These are phyloP conservation scores for Pichia californica DNA, from an alignment of 805 yeast genomes.

Conservation along the genomic window DNA sequence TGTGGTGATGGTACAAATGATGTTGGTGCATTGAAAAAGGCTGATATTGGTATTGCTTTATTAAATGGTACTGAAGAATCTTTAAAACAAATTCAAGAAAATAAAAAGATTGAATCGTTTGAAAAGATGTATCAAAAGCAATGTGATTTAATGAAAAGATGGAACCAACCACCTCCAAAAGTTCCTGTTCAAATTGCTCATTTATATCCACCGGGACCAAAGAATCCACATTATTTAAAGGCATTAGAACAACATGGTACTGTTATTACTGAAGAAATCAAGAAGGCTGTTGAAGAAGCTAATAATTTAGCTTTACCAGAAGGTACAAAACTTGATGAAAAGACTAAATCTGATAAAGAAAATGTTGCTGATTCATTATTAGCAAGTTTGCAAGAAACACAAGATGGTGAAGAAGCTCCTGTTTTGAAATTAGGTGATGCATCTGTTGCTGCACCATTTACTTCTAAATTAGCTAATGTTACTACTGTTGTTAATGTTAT, in stretches of 20 bases:
- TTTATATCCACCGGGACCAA: conserved; percentile 91
- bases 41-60: conserved; percentile 96
- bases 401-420: conserved; percentile 78
- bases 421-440: conserved; percentile 95
- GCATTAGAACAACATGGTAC: conserved; percentile 85
- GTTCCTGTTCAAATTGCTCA: conserved; percentile 88
- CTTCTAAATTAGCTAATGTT: conserved; percentile 89
- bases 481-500: conserved; percentile 87
- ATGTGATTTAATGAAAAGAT: conserved; percentile 64
- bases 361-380: conserved; percentile 58
- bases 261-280: conserved; percentile 68
- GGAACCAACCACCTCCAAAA: conserved; percentile 81
- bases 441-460: conserved; percentile 97
- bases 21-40: conserved; percentile 98
- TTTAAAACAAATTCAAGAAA: conserved; percentile 80
- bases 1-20: conserved; percentile 99
- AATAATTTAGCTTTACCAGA: conserved; percentile 23
- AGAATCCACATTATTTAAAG: conserved; percentile 79
- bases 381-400: conserved; percentile 45
- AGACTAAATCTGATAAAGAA: background rate
- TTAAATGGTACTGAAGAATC: conserved; percentile 95
- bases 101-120: conserved; percentile 58
- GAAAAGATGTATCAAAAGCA: conserved; percentile 78
- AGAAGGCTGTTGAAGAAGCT: conserved; percentile 50
- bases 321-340: conserved; percentile 30